Evolutionary conservation across 345 rosid genomes (phyloP).

Genomic region (Linum trigynum): DNA sequence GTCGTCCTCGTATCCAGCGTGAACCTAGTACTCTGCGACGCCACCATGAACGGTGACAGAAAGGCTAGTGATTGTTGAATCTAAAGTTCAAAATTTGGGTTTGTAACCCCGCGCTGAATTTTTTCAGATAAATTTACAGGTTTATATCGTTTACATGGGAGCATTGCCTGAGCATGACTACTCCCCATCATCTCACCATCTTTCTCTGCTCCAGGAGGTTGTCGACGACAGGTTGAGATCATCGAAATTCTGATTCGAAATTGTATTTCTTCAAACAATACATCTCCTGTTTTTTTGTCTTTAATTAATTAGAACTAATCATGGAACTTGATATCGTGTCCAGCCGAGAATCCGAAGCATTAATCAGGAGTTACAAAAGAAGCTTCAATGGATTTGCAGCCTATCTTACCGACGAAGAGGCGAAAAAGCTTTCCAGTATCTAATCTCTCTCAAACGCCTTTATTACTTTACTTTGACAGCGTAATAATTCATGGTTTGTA

Average conservation of each 20-base stretch:
- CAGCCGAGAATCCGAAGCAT: background rate
- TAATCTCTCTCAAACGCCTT: background rate
- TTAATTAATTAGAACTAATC: background rate
- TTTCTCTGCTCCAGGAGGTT: constrained; percentile 19
- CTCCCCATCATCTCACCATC: constrained; percentile 19
- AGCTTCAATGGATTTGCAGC: background rate
- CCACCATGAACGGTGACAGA: no score
- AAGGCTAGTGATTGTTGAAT: no score
- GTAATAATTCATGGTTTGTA: no score
- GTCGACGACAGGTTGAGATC: constrained; percentile 9
- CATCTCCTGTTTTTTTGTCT: background rate
- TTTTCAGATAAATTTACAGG: constrained; percentile 8
- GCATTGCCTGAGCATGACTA: constrained; percentile 21
- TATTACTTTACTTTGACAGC: no score
- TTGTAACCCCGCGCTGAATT: no score
- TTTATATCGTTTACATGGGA: constrained; percentile 38
- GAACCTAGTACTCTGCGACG: no score
- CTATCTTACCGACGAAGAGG: background rate
- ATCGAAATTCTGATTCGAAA: no score
- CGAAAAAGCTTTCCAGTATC: background rate
- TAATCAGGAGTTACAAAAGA: background rate
- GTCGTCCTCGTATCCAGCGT: no score
- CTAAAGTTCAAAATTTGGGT: no score
- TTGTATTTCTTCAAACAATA: background rate
- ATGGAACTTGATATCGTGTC: background rate